phyloP scores from a whole-genome alignment of 2,329 filamentous ascomycete genomes.

The Eutypella sp. region DNA sequence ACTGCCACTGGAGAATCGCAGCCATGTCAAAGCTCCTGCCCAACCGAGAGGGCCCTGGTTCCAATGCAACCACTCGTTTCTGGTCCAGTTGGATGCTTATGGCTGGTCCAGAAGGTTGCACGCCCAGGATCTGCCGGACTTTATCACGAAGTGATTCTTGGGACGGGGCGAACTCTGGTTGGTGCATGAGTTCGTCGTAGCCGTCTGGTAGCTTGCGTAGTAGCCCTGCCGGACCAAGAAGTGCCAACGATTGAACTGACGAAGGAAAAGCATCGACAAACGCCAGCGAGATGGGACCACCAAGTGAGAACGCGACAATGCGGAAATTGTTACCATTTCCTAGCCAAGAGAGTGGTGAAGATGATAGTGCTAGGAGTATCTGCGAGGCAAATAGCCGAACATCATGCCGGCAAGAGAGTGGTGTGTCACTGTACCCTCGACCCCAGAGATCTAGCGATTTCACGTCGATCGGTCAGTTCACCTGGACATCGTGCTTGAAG shows the following conservation, averaged over 20 bases:
- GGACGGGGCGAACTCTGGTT: slow-evolving; percentile 13
- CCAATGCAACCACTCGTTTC: slow-evolving; percentile 2
- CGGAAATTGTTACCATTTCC: slow-evolving; percentile 11
- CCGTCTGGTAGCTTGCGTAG: slow-evolving; percentile 14
- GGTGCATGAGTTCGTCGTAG: slow-evolving; percentile 16
- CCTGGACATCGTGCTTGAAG: neutral
- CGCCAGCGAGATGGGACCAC: slow-evolving; percentile 15
- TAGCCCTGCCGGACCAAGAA: slow-evolving; percentile 16
- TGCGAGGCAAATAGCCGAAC: slow-evolving; percentile 15
- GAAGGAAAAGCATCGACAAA: slow-evolving; percentile 11
- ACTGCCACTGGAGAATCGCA: slow-evolving; percentile 18
- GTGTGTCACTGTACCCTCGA: slow-evolving; percentile 21
- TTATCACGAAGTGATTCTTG: slow-evolving; percentile 14
- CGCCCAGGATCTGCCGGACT: slow-evolving; percentile 15
- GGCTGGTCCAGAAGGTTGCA: slow-evolving; percentile 8
- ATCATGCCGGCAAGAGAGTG: slow-evolving; percentile 14
- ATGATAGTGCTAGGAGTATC: slow-evolving; percentile 11
- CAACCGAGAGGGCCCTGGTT: slow-evolving; percentile 9
- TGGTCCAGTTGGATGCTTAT: slow-evolving; percentile 7
- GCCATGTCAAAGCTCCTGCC: slow-evolving; percentile 16
- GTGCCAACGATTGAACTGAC: slow-evolving; percentile 11
- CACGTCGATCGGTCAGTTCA: slow-evolving; percentile 2
- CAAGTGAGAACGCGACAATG: slow-evolving; percentile 16
- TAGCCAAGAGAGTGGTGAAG: slow-evolving; percentile 14
- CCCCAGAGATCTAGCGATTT: slow-evolving; percentile 21